phyloP scores from a whole-genome alignment of 305 asterid genomes.

The Fraxinus albicans region DNA sequence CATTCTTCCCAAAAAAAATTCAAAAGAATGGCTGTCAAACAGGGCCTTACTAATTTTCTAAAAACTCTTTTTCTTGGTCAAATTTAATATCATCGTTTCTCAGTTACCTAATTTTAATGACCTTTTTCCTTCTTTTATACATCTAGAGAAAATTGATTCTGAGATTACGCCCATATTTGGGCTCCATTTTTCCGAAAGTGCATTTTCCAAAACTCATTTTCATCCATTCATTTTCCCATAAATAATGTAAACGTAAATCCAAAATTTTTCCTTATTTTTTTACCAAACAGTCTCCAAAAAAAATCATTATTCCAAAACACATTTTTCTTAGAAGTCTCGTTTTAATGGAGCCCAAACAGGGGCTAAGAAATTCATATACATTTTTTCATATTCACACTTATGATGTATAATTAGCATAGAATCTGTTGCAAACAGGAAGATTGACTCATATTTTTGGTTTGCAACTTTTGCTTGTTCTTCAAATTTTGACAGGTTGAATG shows the following conservation, averaged over 20 bases:
- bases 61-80: neutral
- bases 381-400: neutral
- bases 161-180: neutral
- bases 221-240: neutral
- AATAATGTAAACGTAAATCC: neutral
- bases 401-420: neutral
- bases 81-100: neutral
- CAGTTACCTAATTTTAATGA: neutral
- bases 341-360: neutral
- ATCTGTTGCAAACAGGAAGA: constrained; percentile 3
- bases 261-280: neutral
- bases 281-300: neutral
- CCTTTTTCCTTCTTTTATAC: neutral
- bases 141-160: neutral
- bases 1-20: too few relatives aligned
- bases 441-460: neutral
- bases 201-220: neutral
- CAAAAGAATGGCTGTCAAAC: too few relatives aligned
- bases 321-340: neutral
- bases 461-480: constrained; percentile 8
- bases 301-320: too few relatives aligned
- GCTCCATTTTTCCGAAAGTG: neutral
- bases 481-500: constrained; percentile 16
- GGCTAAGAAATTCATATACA: neutral
- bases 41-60: neutral